These are phyloP conservation scores for Aspergillus sp. DNA, from an alignment of 2,329 filamentous ascomycete species.

Conservation along the genomic window DNA sequence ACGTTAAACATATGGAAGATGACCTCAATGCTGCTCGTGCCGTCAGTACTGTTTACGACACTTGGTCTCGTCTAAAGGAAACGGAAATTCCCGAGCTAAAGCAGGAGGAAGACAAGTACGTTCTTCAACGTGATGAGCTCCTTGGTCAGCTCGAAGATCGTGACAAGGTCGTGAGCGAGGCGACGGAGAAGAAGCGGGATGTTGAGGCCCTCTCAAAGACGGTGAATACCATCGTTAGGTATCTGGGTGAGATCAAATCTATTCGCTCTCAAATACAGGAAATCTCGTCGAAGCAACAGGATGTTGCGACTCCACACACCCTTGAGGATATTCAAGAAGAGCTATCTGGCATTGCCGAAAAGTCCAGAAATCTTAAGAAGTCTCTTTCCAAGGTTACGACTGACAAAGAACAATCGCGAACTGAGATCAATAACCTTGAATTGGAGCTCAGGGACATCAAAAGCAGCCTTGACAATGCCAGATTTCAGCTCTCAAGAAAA, in stretches of 20 bases:
- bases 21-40: constrained; percentile 66
- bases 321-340: constrained; percentile 84
- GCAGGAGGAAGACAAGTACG: constrained; percentile 64
- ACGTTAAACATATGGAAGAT: constrained; percentile 65
- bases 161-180: constrained; percentile 67
- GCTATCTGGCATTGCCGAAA: constrained; percentile 68
- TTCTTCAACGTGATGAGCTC: constrained; percentile 65
- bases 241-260: constrained; percentile 71
- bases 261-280: constrained; percentile 75
- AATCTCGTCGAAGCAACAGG: constrained; percentile 75
- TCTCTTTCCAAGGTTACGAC: constrained; percentile 67
- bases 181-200: constrained; percentile 69
- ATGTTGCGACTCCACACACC: constrained; percentile 67
- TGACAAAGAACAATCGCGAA: constrained; percentile 73
- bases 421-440: constrained; percentile 71
- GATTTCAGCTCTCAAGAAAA: constrained; percentile 82
- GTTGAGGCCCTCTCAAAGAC: constrained; percentile 77
- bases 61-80: constrained; percentile 68
- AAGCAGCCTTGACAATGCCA: constrained; percentile 71
- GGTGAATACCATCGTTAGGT: constrained; percentile 74
- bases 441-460: constrained; percentile 75
- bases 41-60: constrained; percentile 72
- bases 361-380: constrained; percentile 66
- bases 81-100: constrained; percentile 72
- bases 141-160: constrained; percentile 67